phyloP scores from a whole-genome alignment of 2,329 filamentous ascomycete species.

The Aspergillus latus region DNA sequence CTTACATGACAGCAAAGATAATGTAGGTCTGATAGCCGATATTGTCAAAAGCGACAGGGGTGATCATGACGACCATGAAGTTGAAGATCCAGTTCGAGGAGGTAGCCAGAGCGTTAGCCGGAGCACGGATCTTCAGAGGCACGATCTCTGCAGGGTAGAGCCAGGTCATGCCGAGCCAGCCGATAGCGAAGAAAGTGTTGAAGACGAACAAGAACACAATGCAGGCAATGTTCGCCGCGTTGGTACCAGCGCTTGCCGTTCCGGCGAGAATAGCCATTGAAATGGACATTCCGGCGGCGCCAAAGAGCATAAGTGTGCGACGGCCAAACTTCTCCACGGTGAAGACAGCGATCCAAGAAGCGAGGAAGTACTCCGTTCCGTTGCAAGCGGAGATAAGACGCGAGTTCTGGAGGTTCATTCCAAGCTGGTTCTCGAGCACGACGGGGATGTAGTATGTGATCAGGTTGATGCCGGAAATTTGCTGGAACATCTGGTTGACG shows the following conservation, averaged over 20 bases:
- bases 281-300: conserved; percentile 61
- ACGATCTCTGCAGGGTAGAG: conserved; percentile 51
- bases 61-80: conserved; percentile 68
- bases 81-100: conserved; percentile 62
- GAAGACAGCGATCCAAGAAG: conserved; percentile 52
- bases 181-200: conserved; percentile 67
- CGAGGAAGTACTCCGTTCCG: conserved; percentile 56
- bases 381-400: conserved; percentile 55
- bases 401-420: conserved; percentile 41
- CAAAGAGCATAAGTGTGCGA: conserved; percentile 41
- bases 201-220: conserved; percentile 59
- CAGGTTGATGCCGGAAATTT: conserved; percentile 48
- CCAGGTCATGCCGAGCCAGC: conserved; percentile 65
- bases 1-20: conserved; percentile 56
- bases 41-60: conserved; percentile 58
- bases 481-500: conserved; percentile 58
- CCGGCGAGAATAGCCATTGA: conserved; percentile 63
- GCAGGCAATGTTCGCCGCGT: conserved; percentile 28
- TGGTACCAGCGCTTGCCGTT: conserved; percentile 25
- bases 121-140: conserved; percentile 59
- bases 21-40: conserved; percentile 58
- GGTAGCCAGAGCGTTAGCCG: conserved; percentile 64
- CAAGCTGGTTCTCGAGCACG: conserved; percentile 45
- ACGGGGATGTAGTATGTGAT: conserved; percentile 49
- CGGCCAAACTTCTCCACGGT: conserved; percentile 26